A percentile compares a stretch with the other conserved stretches of the same genome.
These are phyloP conservation scores for Xylaria sp. DNA, from an alignment of 2,329 filamentous ascomycete species.

Conservation along the genomic window DNA sequence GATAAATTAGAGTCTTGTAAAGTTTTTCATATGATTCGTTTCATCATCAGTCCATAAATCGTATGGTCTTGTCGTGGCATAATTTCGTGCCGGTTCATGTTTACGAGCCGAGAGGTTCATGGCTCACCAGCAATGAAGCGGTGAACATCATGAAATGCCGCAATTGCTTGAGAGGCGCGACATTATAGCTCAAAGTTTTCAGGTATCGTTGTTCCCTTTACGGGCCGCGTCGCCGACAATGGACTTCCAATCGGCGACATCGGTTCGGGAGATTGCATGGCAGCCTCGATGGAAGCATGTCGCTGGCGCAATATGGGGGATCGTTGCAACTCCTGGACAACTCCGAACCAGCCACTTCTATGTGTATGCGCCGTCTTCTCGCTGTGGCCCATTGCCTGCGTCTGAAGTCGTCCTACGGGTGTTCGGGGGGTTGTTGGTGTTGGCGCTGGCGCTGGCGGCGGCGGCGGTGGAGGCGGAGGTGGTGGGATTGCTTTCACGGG, in stretches of 20 bases:
- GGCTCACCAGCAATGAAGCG: neutral
- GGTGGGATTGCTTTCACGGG: conserved; percentile 40
- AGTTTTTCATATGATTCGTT: conserved; percentile 21
- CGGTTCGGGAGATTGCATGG: conserved; percentile 54
- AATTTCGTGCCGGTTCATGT: neutral
- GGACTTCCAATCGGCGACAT: conserved; percentile 39
- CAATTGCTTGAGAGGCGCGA: neutral
- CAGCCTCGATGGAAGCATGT: conserved; percentile 65
- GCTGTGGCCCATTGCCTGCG: conserved; percentile 59
- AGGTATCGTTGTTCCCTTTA: conserved; percentile 17
- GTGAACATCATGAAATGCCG: neutral
- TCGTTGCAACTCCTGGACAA: conserved; percentile 66
- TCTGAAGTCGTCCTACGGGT: conserved; percentile 59
- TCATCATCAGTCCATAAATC: conserved; percentile 28
- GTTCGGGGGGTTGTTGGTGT: conserved; percentile 35
- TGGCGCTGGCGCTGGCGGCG: conserved; percentile 17
- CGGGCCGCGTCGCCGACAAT: conserved; percentile 24
- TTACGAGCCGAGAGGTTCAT: neutral
- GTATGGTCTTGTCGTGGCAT: conserved; percentile 8
- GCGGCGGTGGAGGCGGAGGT: conserved; percentile 33
- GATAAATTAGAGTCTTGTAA: conserved; percentile 12
- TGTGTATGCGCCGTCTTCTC: conserved; percentile 55
- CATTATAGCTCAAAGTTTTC: conserved; percentile 21
- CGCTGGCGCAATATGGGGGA: conserved; percentile 66
- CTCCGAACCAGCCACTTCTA: conserved; percentile 65